Evolutionary conservation across 805 yeast genomes (phyloP), one percentile per base, ranked within the genome.

Genomic region (Spathaspora girioi): DNA sequence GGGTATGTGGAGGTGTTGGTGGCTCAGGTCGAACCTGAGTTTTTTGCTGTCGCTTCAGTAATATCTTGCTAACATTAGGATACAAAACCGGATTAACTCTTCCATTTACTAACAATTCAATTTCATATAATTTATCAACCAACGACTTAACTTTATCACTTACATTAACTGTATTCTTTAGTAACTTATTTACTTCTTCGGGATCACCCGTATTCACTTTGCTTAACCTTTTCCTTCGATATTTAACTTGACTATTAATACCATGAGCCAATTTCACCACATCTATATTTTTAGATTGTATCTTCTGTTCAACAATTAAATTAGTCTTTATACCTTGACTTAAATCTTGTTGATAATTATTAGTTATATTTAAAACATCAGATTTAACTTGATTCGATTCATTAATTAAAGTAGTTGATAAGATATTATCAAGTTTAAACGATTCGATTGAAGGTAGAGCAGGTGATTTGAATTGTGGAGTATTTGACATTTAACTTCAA

Each of bases 201-300:
- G 50, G 12, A 14, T 45, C 47, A 35, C 54, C 50, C 7, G 47
- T 51, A 10, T 48, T 43, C 15, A 32, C 45, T 46, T 51, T 53
- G 8, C 18, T 31, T 31, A 64, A 43, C 32, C 50, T 54, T 35
- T 58, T 55, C 2, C 48, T 50, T 18, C 50, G 49, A n/a, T 42
- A 45, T 5, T 41, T 10, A 4, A 65, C 51, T n/a, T 38, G 53
- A 46, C 56, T 59, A 38, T 58, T 61, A 41, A 64, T 54, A 32
- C 50, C 54, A 48, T 52, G 60, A 15, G 67, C 61, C 42, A 61
- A 54, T 53, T 71, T 71, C 17, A 70, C 68, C 12, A 73, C 63
- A 38, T 61, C 63, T 23, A 73, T 68, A 56, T 74, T 74, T 50
- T 70, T 70, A 52, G 63, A 64, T 57, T 74, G 79, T 42, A 75